These are phyloP conservation scores for Prunus kanzakura DNA, from an alignment of 306 rosid species.

Conservation along the genomic window DNA sequence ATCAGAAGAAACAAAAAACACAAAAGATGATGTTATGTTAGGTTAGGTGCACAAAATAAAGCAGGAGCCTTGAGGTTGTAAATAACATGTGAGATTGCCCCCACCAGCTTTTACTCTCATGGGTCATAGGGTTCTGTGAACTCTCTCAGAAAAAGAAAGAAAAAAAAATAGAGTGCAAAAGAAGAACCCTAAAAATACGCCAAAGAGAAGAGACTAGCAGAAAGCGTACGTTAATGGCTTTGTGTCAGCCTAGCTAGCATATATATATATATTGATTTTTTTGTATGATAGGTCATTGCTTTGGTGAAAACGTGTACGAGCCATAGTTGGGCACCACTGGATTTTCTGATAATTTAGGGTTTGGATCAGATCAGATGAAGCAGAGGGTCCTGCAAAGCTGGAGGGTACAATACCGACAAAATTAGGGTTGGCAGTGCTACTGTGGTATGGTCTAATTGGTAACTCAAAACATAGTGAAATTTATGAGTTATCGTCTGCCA, in stretches of 20 bases:
- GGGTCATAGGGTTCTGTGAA: conserved; percentile 3
- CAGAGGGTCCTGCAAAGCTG: conserved; percentile 2
- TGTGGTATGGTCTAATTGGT: not conserved
- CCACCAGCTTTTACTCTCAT: conserved; percentile 10
- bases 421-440: not conserved
- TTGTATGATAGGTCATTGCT: not conserved
- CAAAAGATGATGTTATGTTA: not conserved
- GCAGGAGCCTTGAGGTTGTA: not conserved
- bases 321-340: not conserved
- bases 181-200: conserved; percentile 17
- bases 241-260: not conserved
- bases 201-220: not conserved
- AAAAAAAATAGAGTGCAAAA: not conserved
- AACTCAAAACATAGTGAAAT: not conserved
- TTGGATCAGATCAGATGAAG: not conserved
- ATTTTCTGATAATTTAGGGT: not conserved
- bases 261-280: not conserved
- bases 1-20: not conserved
- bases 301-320: not conserved
- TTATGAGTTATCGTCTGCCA: not conserved
- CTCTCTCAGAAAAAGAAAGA: not conserved
- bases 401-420: conserved; percentile 17
- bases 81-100: conserved; percentile 9
- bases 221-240: not conserved
- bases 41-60: conserved; percentile 2